Evolutionary conservation across 768 basidiomycete species (phyloP), one percentile per base, ranked within the genome.

Genomic region (Mycena maculata): DNA sequence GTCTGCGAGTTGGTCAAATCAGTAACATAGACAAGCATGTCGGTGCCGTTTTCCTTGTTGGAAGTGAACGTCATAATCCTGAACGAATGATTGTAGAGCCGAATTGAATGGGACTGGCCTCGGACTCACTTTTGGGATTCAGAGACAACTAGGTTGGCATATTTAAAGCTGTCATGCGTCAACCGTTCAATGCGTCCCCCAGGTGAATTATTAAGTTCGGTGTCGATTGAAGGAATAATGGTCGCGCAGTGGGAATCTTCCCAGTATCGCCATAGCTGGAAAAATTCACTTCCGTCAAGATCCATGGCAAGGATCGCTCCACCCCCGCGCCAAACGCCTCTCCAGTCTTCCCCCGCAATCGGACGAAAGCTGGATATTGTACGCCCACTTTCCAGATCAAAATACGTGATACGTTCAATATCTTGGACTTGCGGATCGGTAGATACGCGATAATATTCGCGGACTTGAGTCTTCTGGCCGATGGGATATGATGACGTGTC

Each of bases 221-320:
- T 73, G 33, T 80, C 77, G 31, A 83, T 76, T n/a, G 58, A 72
- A 18, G 79, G 80, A 28, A 83, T 55, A 22, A 67, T 66, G 9
- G 60, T 67, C 23, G 54, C 13, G 55, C 39, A 67, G 10, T 74
- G 66, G 20, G 72, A 72, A 33, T 84, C 79, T 53, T 83, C 82
- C 83, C 83, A 84, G 69, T 82, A 81, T 33, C 83, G 82, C 82
- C 82, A 83, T 30, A 83, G 74, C n/a, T 84, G 83, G 55, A 77
- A 81, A 31, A 77, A 77, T 44, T 82, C 80, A 41, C 77, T 82
- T 52, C 81, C 81, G 31, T 78, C 76, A 28, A 81, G 77, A 56
- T 82, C 81, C 80, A 82, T 81, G 6, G 77, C 67, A 73, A 82
- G 76, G 39, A 82, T 74, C 1, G 78, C 75, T 9, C 81, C 80